phyloP scores from a whole-genome alignment of 2,329 filamentous ascomycete genomes.

The Penicillium sp. region DNA sequence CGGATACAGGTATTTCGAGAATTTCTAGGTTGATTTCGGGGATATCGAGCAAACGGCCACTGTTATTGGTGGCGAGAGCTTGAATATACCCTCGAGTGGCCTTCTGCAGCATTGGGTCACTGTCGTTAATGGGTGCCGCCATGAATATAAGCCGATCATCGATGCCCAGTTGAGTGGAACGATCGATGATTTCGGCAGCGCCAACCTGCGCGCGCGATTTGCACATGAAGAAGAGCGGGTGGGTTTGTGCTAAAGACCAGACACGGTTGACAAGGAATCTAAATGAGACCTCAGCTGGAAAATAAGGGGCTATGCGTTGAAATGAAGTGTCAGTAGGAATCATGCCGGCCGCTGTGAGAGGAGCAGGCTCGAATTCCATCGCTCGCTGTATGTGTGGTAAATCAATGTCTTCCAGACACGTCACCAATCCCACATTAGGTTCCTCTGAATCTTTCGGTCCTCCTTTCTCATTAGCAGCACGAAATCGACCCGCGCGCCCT shows the following conservation, averaged over 20 bases:
- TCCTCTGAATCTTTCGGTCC: slow-evolving; percentile 18
- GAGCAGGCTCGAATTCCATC: slow-evolving; percentile 61
- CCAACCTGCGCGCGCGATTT: slow-evolving; percentile 58
- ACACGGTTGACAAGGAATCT: slow-evolving; percentile 76
- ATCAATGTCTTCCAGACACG: slow-evolving; percentile 70
- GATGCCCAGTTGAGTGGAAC: slow-evolving; percentile 62
- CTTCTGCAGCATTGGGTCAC: slow-evolving; percentile 37
- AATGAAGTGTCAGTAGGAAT: slow-evolving; percentile 67
- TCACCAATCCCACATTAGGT: slow-evolving; percentile 65
- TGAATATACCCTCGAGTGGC: slow-evolving; percentile 63
- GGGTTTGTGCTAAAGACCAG: slow-evolving; percentile 62
- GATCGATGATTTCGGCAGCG: slow-evolving; percentile 71
- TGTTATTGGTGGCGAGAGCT: slow-evolving; percentile 64
- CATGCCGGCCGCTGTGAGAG: slow-evolving; percentile 68
- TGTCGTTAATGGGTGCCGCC: slow-evolving; percentile 62
- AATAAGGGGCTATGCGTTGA: slow-evolving; percentile 74
- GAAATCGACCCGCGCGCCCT: slow-evolving; percentile 83
- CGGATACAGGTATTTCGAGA: slow-evolving; percentile 56
- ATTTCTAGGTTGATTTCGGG: slow-evolving; percentile 66
- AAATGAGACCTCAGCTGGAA: slow-evolving; percentile 75
- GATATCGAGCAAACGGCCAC: slow-evolving; percentile 69
- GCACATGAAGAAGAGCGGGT: slow-evolving; percentile 68
- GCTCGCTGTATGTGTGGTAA: slow-evolving; percentile 58
- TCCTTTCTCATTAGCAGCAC: slow-evolving; percentile 60
- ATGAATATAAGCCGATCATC: slow-evolving; percentile 73